phyloP scores from a whole-genome alignment of 2,329 filamentous ascomycete genomes.

The Colletotrichum sp. region DNA sequence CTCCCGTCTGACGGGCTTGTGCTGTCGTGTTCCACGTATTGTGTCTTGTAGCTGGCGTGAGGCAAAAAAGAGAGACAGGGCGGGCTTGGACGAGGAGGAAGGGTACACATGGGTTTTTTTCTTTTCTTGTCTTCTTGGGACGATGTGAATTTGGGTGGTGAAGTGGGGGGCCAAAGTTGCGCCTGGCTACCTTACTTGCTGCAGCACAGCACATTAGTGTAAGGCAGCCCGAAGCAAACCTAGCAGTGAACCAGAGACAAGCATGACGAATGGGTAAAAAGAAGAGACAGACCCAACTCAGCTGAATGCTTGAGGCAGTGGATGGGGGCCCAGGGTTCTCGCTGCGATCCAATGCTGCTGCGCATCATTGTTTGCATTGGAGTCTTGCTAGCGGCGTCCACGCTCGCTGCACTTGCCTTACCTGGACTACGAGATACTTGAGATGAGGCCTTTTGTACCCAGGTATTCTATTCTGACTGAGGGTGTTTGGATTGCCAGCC shows the following conservation, averaged over 20 bases:
- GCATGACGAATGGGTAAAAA: not conserved
- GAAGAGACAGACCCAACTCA: not conserved
- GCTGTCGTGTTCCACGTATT: not conserved
- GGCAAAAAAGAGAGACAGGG: not conserved
- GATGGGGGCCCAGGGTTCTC: not conserved
- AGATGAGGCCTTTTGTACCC: not conserved
- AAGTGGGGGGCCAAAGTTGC: not conserved
- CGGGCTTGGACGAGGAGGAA: not conserved
- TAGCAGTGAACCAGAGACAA: not conserved
- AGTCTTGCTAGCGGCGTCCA: not conserved
- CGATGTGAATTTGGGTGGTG: not conserved
- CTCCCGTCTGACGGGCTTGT: not conserved
- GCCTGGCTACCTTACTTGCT: not conserved
- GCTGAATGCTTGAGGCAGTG: not conserved
- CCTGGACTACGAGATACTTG: not conserved
- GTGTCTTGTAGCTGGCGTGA: not conserved
- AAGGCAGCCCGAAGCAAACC: not conserved
- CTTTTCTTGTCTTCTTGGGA: not conserved
- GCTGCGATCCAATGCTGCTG: not conserved
- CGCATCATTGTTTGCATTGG: not conserved
- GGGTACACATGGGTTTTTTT: not conserved
- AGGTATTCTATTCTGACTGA: not conserved
- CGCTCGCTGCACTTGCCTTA: not conserved
- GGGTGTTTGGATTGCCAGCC: not conserved
- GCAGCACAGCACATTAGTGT: not conserved